Evolutionary conservation across 2,329 filamentous ascomycete species (phyloP).

Genomic region (Diatrype stigma): DNA sequence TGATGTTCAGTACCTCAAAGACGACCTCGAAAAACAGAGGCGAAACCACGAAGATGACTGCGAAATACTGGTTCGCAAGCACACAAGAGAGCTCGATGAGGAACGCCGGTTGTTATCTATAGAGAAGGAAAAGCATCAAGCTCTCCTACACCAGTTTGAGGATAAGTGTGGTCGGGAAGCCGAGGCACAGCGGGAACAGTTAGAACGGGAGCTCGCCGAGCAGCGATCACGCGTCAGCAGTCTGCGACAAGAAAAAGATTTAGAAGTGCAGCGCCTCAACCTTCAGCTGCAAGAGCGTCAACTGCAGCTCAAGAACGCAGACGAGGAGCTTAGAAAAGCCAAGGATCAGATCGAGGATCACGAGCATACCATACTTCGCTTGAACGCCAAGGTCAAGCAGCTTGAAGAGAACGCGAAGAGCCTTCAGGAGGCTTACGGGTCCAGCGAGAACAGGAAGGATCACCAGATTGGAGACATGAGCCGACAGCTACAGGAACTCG

Average conservation of each 20-base stretch:
- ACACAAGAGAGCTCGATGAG: slow-evolving; percentile 50
- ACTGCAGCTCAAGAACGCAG: slow-evolving; percentile 43
- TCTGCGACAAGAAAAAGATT: slow-evolving; percentile 44
- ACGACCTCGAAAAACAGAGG: slow-evolving; percentile 39
- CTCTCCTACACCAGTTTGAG: slow-evolving; percentile 45
- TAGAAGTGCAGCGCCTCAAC: slow-evolving; percentile 33
- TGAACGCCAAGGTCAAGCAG: slow-evolving; percentile 9
- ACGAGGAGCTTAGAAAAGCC: slow-evolving; percentile 37
- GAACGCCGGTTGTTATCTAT: neutral
- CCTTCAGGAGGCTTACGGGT: slow-evolving; percentile 4
- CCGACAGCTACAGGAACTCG: slow-evolving; percentile 3
- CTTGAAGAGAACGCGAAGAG: slow-evolving; percentile 10
- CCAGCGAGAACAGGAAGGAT: slow-evolving; percentile 3
- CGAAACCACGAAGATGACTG: slow-evolving; percentile 26
- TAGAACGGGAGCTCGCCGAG: slow-evolving; percentile 62
- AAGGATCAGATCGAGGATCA: slow-evolving; percentile 14
- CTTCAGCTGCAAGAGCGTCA: slow-evolving; percentile 52
- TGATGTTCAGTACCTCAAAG: slow-evolving; percentile 43
- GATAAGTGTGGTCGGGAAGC: slow-evolving; percentile 29
- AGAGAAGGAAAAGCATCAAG: slow-evolving; percentile 53
- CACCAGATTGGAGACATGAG: slow-evolving; percentile 4
- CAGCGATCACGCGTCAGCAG: slow-evolving; percentile 49
- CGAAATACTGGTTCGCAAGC: slow-evolving; percentile 24
- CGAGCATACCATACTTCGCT: slow-evolving; percentile 3
- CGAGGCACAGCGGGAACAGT: slow-evolving; percentile 21